Evolutionary conservation across 306 rosid species (phyloP).

Genomic region (Sophora flavescens): DNA sequence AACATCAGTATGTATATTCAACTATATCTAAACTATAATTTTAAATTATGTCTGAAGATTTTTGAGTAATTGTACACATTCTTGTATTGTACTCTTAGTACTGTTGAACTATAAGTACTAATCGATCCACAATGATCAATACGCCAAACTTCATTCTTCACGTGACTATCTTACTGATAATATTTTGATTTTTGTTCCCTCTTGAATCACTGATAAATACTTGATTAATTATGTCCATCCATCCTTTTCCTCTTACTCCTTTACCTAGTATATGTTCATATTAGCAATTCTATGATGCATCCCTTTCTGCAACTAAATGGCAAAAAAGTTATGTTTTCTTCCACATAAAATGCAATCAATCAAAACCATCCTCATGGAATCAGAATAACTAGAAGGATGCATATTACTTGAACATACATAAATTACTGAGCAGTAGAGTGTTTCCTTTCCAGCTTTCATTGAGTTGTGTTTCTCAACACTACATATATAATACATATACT

Average conservation of each 20-base stretch:
- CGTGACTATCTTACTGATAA: not conserved
- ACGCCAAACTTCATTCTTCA: not conserved
- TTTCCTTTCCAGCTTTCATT: not conserved
- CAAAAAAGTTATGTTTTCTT: not conserved
- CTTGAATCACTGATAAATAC: not conserved
- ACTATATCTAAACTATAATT: slow-evolving; percentile 7
- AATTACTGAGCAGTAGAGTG: not conserved
- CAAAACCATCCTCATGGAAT: not conserved
- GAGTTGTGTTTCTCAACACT: not conserved
- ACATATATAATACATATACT: too few species aligned
- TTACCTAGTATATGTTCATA: not conserved
- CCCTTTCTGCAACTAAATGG: not conserved
- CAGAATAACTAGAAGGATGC: not conserved
- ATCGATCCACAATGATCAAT: not conserved
- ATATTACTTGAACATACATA: not conserved
- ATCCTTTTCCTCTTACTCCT: not conserved
- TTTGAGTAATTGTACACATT: slow-evolving; percentile 11
- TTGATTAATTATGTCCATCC: not conserved
- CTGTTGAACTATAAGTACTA: slow-evolving; percentile 15
- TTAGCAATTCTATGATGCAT: not conserved
- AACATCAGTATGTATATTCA: slow-evolving; percentile 10
- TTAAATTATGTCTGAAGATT: not conserved
- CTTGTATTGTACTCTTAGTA: slow-evolving; percentile 39
- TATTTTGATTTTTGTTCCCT: not conserved
- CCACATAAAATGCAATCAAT: not conserved